Percentiles rank a stretch among this genome's conserved stretches.
phyloP scores from a whole-genome alignment of 164 flowering plant genomes.

The Vitis amurensis region DNA sequence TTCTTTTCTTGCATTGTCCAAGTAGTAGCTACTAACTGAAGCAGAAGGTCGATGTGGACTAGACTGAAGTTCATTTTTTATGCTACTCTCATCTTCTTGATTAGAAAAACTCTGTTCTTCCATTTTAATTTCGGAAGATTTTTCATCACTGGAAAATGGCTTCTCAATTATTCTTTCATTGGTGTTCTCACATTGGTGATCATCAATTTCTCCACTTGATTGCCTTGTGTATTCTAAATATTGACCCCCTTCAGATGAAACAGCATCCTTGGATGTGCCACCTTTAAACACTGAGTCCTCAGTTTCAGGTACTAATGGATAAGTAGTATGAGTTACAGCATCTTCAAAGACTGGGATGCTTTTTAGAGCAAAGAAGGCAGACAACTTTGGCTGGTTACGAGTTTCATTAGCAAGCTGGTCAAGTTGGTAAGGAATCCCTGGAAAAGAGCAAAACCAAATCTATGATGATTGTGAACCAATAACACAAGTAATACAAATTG shows the following conservation, averaged over 20 bases:
- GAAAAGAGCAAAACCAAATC: neutral
- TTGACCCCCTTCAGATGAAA: conserved; percentile 28
- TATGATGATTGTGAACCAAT: neutral
- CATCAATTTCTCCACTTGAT: conserved; percentile 20
- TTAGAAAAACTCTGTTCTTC: conserved; percentile 15
- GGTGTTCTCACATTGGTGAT: conserved; percentile 10
- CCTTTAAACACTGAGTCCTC: conserved; percentile 23
- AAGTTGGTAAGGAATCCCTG: conserved; percentile 93
- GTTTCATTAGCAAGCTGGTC: conserved; percentile 64
- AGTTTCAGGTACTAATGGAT: conserved; percentile 27
- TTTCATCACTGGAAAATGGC: conserved; percentile 16
- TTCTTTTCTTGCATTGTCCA: conserved; percentile 25
- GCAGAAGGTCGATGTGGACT: conserved; percentile 30
- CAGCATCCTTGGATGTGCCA: conserved; percentile 9
- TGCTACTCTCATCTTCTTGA: conserved; percentile 21
- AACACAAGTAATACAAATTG: too few species aligned
- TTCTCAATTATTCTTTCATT: conserved; percentile 18
- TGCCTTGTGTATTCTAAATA: conserved; percentile 8
- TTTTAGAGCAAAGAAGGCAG: conserved; percentile 63
- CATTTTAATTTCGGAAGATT: conserved; percentile 15
- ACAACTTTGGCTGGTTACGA: conserved; percentile 69
- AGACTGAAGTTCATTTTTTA: conserved; percentile 17
- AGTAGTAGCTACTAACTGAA: conserved; percentile 30
- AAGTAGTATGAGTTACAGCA: conserved; percentile 15
- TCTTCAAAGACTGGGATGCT: conserved; percentile 25